Percentiles rank a stretch among this genome's conserved stretches.
These are phyloP conservation scores for Hapsidospora chrysogenum DNA, from an alignment of 495 filamentous ascomycete species.

Conservation along the genomic window DNA sequence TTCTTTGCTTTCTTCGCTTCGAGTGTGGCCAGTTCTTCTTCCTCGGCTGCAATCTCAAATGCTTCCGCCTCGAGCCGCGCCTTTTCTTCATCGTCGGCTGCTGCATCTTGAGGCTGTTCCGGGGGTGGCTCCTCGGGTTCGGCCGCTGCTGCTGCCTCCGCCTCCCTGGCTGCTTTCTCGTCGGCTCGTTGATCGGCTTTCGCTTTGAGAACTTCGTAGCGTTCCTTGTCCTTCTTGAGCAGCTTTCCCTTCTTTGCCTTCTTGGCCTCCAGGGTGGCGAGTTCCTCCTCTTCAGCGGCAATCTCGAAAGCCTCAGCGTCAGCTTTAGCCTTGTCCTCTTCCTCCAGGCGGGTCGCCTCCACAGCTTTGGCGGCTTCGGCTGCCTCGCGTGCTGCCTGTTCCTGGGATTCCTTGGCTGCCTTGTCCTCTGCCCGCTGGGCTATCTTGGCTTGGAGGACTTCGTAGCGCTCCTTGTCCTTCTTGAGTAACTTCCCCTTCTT, in stretches of 20 bases:
- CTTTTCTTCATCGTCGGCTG: constrained; percentile 13
- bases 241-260: constrained; percentile 11
- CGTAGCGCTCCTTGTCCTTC: constrained; percentile 5
- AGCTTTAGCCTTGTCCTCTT: constrained; percentile 5
- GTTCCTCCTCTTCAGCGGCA: constrained; percentile 7
- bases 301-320: constrained; percentile 2
- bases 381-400: constrained; percentile 11
- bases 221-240: constrained; percentile 14
- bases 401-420: constrained; percentile 14
- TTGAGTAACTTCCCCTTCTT: constrained; percentile 4
- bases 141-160: constrained; percentile 6
- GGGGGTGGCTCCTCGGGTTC: constrained; percentile 9
- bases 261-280: constrained; percentile 7
- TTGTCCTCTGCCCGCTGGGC: constrained; percentile 5
- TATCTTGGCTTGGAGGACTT: constrained; percentile 18
- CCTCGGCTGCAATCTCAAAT: background rate
- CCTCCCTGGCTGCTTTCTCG: constrained; percentile 16
- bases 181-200: constrained; percentile 19
- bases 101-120: constrained; percentile 14
- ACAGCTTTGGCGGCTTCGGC: constrained; percentile 8
- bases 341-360: constrained; percentile 6
- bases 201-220: constrained; percentile 13
- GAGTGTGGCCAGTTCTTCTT: constrained; percentile 6
- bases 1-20: constrained; percentile 10
- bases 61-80: constrained; percentile 2